A percentile compares a stretch with the other conserved stretches of the same genome.
These are phyloP conservation scores for Silene coronaria DNA, from an alignment of 179 eudicot genomes.

Conservation along the genomic window DNA sequence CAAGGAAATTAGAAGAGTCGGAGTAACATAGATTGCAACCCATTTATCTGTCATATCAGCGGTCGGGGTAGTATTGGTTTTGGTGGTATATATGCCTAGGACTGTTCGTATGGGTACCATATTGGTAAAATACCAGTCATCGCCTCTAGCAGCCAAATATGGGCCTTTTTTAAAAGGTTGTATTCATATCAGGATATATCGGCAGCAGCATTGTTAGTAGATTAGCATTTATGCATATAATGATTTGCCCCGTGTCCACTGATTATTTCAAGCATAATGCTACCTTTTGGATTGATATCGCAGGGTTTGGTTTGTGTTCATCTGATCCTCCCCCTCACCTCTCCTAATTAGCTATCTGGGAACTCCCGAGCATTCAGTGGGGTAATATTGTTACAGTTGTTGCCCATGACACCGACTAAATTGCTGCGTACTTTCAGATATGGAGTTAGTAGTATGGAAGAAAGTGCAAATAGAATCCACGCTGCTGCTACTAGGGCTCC, in stretches of 20 bases:
- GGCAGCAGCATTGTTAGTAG: background rate
- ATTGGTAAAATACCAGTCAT: background rate
- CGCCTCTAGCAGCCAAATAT: background rate
- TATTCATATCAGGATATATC: background rate
- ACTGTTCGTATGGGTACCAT: background rate
- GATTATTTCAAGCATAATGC: background rate
- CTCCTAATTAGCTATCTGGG: background rate
- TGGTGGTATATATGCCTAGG: background rate
- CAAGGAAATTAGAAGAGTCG: too few relatives aligned
- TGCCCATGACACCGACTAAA: background rate
- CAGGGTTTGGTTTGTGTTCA: background rate
- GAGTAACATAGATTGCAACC: too few relatives aligned
- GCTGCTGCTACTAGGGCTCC: slow-evolving; percentile 62
- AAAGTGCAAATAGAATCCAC: slow-evolving; percentile 62
- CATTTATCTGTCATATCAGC: background rate
- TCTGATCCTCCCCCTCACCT: background rate
- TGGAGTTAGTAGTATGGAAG: slow-evolving; percentile 60
- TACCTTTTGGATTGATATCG: background rate
- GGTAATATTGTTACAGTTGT: background rate
- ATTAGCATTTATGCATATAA: background rate
- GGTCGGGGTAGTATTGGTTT: background rate
- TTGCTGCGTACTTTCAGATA: slow-evolving; percentile 38
- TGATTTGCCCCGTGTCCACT: background rate
- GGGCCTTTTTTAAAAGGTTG: background rate
- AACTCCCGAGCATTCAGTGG: background rate